Percentiles rank a stretch among this genome's conserved stretches.
Evolutionary conservation across 305 asterid genomes (phyloP).

Genomic region (Caryopteris hybrid): DNA sequence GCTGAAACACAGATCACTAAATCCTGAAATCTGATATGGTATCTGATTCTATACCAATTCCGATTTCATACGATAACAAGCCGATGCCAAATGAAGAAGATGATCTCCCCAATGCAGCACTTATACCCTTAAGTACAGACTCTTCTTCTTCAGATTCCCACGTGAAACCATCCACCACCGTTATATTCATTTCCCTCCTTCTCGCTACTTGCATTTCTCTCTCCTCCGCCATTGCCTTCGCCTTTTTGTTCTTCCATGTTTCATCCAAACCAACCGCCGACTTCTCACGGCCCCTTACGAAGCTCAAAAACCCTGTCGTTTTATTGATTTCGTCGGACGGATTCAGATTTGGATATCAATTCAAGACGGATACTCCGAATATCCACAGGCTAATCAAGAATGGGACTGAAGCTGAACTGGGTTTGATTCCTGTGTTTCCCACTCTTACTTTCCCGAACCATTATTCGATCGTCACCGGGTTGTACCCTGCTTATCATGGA

Average conservation of each 20-base stretch:
- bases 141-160: slow-evolving; percentile 18
- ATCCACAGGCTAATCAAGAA: slow-evolving; percentile 45
- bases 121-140: slow-evolving; percentile 41
- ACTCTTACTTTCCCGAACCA: slow-evolving; percentile 75
- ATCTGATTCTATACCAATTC: slow-evolving; percentile 34
- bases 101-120: slow-evolving; percentile 35
- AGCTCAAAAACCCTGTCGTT: slow-evolving; percentile 58
- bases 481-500: slow-evolving; percentile 80
- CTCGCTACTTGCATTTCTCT: slow-evolving; percentile 45
- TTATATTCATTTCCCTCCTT: slow-evolving; percentile 33
- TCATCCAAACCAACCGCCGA: slow-evolving; percentile 20
- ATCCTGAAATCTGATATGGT: slow-evolving; percentile 25
- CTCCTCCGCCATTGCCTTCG: slow-evolving; percentile 52
- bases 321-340: slow-evolving; percentile 62
- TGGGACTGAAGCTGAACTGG: slow-evolving; percentile 73
- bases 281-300: slow-evolving; percentile 41
- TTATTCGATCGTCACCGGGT: slow-evolving; percentile 75
- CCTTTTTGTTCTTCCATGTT: slow-evolving; percentile 38
- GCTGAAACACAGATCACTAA: not conserved
- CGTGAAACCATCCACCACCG: slow-evolving; percentile 11
- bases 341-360: slow-evolving; percentile 75
- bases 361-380: slow-evolving; percentile 60
- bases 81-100: slow-evolving; percentile 33
- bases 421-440: slow-evolving; percentile 75
- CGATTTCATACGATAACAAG: slow-evolving; percentile 17